Evolutionary conservation across 225 moss, liverwort and hornwort species (phyloP).

Genomic region (Thuidium tamariscinum): DNA sequence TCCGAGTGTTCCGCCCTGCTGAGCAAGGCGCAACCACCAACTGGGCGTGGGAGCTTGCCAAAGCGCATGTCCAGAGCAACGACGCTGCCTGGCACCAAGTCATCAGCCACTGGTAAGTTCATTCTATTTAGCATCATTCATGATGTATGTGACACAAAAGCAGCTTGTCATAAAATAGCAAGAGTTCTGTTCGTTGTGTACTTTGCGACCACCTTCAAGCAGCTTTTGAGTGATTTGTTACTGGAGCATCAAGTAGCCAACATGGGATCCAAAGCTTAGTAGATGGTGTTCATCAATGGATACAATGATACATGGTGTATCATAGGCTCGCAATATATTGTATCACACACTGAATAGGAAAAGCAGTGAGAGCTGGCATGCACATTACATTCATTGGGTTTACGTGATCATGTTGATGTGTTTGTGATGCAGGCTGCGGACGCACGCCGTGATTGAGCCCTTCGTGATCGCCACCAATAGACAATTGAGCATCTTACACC

Average conservation of each 20-base stretch:
- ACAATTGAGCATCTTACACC: conserved; percentile 43
- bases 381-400: neutral
- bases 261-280: neutral
- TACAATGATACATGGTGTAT: neutral
- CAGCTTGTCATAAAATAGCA: neutral
- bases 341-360: neutral
- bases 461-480: conserved; percentile 36
- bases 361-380: too few species aligned
- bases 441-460: conserved; percentile 33
- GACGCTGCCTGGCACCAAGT: conserved; percentile 44
- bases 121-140: neutral
- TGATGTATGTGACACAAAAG: neutral
- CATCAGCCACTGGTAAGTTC: conserved; percentile 32
- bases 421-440: conserved; percentile 10
- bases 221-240: neutral
- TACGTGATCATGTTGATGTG: neutral
- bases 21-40: conserved; percentile 6
- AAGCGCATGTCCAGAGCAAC: conserved; percentile 32
- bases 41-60: conserved; percentile 47
- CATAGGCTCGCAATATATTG: neutral
- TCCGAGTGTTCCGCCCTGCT: conserved; percentile 29
- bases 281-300: neutral
- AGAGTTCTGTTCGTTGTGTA: neutral
- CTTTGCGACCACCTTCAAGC: neutral
- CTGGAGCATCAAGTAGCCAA: neutral